Base-by-base conservation (phyloP, 202 grass and related monocot genomes). In the Setaria italica region DNA sequence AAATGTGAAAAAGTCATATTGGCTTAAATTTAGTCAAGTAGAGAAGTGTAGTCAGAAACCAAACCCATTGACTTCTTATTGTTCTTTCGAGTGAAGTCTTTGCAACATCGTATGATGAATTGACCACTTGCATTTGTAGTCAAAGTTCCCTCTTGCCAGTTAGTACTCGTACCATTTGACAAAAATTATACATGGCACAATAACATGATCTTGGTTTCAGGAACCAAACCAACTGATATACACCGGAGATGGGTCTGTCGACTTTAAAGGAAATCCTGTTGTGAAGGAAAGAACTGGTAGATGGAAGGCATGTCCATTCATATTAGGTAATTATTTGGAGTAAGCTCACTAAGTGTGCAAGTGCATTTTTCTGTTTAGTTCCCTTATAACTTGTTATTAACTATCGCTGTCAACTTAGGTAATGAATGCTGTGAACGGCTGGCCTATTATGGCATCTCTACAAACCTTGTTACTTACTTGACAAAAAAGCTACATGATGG, bases 261-360 rank as follows among this genome's bases (percentile, higher is more conserved):
- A 97, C 49, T 70, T 92, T 21, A 82, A 83, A 5, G 92, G 94
- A 50, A 92, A 94, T 59, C 94, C 88, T 78, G 78, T 97, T 37
- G 82, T 86, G 54, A 97, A 94, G 85, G 86, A 88, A 82, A 88
- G 55, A 63, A 97, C 94, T 9, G 94, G 94, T 75, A 94, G 89
- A 81, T 94, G 94, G 94, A 94, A 53, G 85, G 94, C 94, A 85
- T 97, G 92, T 46, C 92, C 94, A 72, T 97, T 97, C 81, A 97
- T 97, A 60, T 80, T 97, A 89, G 94, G 94, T 97, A 82, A 67
- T 74, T 67, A 73, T 54, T 55, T 33, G 11, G 39, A 72, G 7
- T 30, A 62, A 57, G 33, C 62, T 5, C 7, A 20, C 25, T 34
- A 41, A 64, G 5, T 63, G 1, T 41, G 16, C 51, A 42, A 62